These are phyloP conservation scores for Datisca glomerata DNA, from an alignment of 306 rosid species.

Conservation along the genomic window DNA sequence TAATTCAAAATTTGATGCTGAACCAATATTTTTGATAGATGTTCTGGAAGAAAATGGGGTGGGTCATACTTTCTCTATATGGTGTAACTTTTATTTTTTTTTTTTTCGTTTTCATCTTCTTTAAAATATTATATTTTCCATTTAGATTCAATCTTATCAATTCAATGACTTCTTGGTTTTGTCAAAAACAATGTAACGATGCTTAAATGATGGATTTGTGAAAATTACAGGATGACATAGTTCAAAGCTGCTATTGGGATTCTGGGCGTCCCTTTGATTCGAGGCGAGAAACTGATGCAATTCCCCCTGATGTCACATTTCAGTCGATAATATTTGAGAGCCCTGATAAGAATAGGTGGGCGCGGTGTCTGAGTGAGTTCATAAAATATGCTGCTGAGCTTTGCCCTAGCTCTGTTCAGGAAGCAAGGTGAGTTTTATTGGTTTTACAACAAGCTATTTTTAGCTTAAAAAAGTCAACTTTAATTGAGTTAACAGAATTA, in stretches of 20 bases:
- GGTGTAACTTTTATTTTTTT: background rate
- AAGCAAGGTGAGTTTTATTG: slow-evolving; percentile 67
- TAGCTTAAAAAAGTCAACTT: too few species aligned
- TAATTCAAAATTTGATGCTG: slow-evolving; percentile 66
- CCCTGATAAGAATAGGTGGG: slow-evolving; percentile 98
- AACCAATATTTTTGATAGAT: slow-evolving; percentile 87
- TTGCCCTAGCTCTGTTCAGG: slow-evolving; percentile 89
- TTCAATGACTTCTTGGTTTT: slow-evolving; percentile 15
- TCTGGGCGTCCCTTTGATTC: slow-evolving; percentile 88
- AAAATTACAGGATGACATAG: slow-evolving; percentile 81
- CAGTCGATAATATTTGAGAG: slow-evolving; percentile 97
- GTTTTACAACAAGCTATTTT: too few species aligned
- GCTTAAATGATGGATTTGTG: slow-evolving; percentile 15
- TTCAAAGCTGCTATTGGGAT: slow-evolving; percentile 97
- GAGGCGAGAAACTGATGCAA: slow-evolving; percentile 88
- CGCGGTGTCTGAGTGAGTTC: slow-evolving; percentile 93
- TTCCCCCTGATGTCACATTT: slow-evolving; percentile 85
- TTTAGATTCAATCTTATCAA: background rate
- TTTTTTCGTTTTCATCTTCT: too few species aligned
- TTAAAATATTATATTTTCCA: too few species aligned
- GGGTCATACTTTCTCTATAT: slow-evolving; percentile 12
- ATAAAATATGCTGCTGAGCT: slow-evolving; percentile 93
- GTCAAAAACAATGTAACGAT: slow-evolving; percentile 10
- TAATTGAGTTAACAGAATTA: too few species aligned
- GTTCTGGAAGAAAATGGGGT: slow-evolving; percentile 99